A percentile compares a stretch with the other conserved stretches of the same genome.
Evolutionary conservation across 345 rosid genomes (phyloP).

Genomic region (Pelargonium nanum): DNA sequence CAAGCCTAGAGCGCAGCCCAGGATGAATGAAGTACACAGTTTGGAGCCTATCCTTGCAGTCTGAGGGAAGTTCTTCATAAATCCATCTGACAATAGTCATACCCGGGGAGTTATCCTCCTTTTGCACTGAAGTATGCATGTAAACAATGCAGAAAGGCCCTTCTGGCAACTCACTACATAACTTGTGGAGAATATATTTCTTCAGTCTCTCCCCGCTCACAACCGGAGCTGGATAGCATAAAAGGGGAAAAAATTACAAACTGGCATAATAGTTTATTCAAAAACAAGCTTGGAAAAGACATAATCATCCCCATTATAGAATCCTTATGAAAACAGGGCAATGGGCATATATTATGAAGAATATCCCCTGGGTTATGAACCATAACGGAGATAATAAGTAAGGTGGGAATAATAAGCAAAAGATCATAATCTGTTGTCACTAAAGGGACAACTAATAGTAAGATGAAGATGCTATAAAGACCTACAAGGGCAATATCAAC

Average conservation of each 20-base stretch:
- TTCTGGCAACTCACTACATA: conserved; percentile 58
- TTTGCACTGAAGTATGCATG: conserved; percentile 76
- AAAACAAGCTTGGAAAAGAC: neutral
- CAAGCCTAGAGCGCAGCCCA: conserved; percentile 77
- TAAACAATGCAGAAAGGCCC: conserved; percentile 80
- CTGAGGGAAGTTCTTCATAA: conserved; percentile 71
- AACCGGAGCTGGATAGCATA: conserved; percentile 54
- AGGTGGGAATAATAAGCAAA: neutral
- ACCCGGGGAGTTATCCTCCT: conserved; percentile 80
- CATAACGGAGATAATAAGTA: neutral
- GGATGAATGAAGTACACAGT: conserved; percentile 75
- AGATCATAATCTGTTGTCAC: neutral
- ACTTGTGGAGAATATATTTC: conserved; percentile 68
- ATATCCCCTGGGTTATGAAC: neutral
- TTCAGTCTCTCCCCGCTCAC: conserved; percentile 69
- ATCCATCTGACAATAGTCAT: conserved; percentile 83
- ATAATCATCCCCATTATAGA: no score
- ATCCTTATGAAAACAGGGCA: neutral
- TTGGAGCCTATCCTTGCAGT: conserved; percentile 71
- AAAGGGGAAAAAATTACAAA: neutral
- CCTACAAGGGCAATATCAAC: neutral
- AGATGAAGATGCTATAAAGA: neutral
- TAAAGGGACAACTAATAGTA: neutral
- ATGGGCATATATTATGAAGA: neutral
- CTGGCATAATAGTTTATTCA: neutral